A percentile compares a stretch with the other conserved stretches of the same genome.
Conservation (phyloP, 345 rosid genomes). For the Eucalyptus pumila region DNA sequence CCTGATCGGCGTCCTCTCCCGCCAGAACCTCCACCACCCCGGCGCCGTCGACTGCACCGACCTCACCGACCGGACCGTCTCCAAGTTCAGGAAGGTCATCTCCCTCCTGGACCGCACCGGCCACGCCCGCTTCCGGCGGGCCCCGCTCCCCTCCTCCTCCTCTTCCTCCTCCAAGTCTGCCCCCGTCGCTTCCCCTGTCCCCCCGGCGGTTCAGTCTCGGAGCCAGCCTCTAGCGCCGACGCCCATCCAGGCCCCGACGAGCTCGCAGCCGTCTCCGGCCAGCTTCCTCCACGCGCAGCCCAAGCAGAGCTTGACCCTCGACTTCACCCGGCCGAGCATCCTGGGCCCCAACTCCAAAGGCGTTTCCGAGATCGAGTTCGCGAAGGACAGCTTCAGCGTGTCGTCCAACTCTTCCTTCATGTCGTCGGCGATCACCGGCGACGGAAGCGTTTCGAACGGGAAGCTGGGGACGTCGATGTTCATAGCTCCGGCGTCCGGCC, state of each 20-base stretch:
- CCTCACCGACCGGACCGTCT: slow-evolving; percentile 60
- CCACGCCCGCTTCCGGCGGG: slow-evolving; percentile 88
- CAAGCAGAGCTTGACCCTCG: slow-evolving; percentile 57
- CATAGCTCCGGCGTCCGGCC: slow-evolving; percentile 19
- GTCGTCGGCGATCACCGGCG: slow-evolving; percentile 86
- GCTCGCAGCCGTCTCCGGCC: background rate
- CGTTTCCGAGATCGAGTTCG: slow-evolving; percentile 39
- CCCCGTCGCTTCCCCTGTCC: background rate
- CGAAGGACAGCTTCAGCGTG: slow-evolving; percentile 64
- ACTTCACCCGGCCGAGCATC: slow-evolving; percentile 56
- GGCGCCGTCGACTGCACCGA: slow-evolving; percentile 42
- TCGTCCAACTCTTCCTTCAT: slow-evolving; percentile 82
- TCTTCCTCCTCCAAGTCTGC: slow-evolving; percentile 8
- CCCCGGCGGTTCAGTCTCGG: background rate
- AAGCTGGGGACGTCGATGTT: slow-evolving; percentile 63
- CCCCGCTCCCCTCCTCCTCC: slow-evolving; percentile 34
- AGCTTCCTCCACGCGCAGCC: slow-evolving; percentile 38
- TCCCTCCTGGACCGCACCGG: slow-evolving; percentile 63
- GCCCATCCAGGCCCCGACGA: background rate
- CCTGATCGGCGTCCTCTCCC: slow-evolving; percentile 53
- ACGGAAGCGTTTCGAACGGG: slow-evolving; percentile 89
- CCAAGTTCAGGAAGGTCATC: slow-evolving; percentile 68
- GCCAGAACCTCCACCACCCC: slow-evolving; percentile 11
- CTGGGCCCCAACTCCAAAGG: slow-evolving; percentile 25
- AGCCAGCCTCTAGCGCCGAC: background rate